Evolutionary conservation across 441 rosid species (phyloP), one percentile per base, ranked within the genome.

Genomic region (Iberis amara): DNA sequence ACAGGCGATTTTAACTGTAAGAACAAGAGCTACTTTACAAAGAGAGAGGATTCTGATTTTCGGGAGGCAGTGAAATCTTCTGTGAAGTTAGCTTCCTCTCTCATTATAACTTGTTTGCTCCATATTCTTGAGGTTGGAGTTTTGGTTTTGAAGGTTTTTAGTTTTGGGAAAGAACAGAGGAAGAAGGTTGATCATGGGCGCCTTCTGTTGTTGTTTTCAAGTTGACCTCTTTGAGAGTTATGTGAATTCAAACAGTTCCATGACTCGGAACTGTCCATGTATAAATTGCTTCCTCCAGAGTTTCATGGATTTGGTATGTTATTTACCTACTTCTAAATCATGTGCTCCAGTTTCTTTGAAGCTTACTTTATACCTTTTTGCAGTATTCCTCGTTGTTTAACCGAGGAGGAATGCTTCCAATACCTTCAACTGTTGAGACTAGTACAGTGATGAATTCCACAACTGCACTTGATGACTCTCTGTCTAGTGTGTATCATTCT

Each of bases 171-270:
- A 50, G 64, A 52, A 49, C 37, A 59, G 47, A 60, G 15, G 31
- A 59, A 36, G 13, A 31, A 31, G 35, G 35, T 52, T 52, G 48
- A 72, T 46, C 12, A 88, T 92, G 98, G 98, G 95, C 40, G 61
- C 95, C 55, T 79, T 82, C 61, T 92, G 98, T 62, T 84, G 94
- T 78, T 88, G 98, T 62, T 65, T 88, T 55, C 91, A 48, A 55
- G 65, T 55, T 26, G 89, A 76, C 52, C 82, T 82, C 58, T 70
- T 79, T 38, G 94, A 86, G 75, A 89, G 74, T 68, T 82, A 83
- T 68, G 57, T 73, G 64, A 78, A 81, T 75, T 81, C 89, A 68
- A 79, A 78, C 63, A 74, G 71, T 78, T 62, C 89, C 61, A 69
- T 68, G 6, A 74, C 74, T 63, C 81, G 96, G 65, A 86, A 79